Evolutionary conservation across 1,139 yeast genomes (phyloP), one percentile per base, ranked within the genome.

Genomic region (Zygosaccharomyces pseudobailii): DNA sequence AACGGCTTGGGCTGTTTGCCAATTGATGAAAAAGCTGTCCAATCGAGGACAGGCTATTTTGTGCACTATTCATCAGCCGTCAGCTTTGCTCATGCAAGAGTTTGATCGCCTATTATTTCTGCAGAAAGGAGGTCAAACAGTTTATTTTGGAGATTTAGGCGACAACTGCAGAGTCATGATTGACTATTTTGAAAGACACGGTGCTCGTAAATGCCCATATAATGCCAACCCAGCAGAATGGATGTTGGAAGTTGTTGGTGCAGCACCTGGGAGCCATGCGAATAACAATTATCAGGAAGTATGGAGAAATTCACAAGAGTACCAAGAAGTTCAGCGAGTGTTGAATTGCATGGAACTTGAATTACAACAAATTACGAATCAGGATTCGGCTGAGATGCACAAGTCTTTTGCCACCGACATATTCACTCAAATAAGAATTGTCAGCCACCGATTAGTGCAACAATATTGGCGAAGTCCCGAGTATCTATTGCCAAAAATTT

Each of bases 1-100:
- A 68, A 84, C 95, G 48, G 95, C 96, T 6, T 86, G 95, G 95
- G 80, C 92, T 21, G 80, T 85, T 59, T 81, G 87, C 65, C 80
- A 82, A 62, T 73, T 87, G 66, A 78, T 86, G 78, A 77, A 87
- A 67, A 82, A 81, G 63, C 73, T 86, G 48, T 85, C 92, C 20
- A 73, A 79, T 63, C 82, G 81, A 55, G 95, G 95, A 23, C 95
- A 86, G 68, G 90, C 95, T 36, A 82, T 86, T 59, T 69, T 85
- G 62, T 85, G 92, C 70, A 85, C 94, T 9, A 85, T 85, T 55
- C 94, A 85, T 66, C 94, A 85, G 66, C 94, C 94, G 49, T 83
- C 90, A 4, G 90, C 94, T 36, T 74, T 84, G 46, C 70, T 85
- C 60, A 75, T 85, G 69, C 84, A 84, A 63, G 87, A 84, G 58